Conservation (phyloP, 352 stramenopile genomes). For the Phytophthora kernoviae region DNA sequence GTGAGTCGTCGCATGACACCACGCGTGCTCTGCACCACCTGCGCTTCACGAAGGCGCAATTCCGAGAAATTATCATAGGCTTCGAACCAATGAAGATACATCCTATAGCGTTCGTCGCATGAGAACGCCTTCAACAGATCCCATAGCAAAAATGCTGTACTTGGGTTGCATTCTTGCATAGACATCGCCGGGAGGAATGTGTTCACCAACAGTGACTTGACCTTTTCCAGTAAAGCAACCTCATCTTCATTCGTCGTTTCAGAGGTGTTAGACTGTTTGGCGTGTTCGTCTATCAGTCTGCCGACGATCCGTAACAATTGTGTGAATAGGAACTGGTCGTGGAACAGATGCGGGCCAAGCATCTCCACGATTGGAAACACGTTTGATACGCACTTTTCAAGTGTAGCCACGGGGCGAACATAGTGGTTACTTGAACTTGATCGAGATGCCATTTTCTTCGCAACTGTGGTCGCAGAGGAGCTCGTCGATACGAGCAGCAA, state of each 20-base stretch:
- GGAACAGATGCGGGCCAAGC: conserved; percentile 67
- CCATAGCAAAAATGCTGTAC: conserved; percentile 80
- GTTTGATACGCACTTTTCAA: conserved; percentile 50
- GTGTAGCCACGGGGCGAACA: conserved; percentile 39
- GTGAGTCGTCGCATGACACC: conserved; percentile 84
- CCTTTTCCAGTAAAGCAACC: conserved; percentile 25
- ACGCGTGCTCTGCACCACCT: conserved; percentile 73
- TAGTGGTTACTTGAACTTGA: conserved; percentile 25
- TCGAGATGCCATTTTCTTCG: conserved; percentile 9
- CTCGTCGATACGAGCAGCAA: conserved; percentile 41
- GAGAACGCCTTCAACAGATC: conserved; percentile 78
- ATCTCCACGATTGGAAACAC: conserved; percentile 69
- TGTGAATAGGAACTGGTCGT: conserved; percentile 73
- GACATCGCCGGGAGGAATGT: conserved; percentile 80
- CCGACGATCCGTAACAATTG: conserved; percentile 73
- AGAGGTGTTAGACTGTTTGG: conserved; percentile 21
- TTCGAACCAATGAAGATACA: conserved; percentile 83
- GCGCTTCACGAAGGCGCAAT: conserved; percentile 70
- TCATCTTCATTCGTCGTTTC: conserved; percentile 19
- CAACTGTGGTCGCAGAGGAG: neutral
- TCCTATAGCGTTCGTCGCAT: conserved; percentile 78
- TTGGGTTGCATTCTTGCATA: conserved; percentile 77
- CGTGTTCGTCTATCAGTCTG: conserved; percentile 54
- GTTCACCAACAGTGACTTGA: conserved; percentile 62
- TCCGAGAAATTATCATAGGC: conserved; percentile 60